These are phyloP conservation scores for Beta vulgaris DNA, from an alignment of 148 eudicot genomes.

Conservation along the genomic window DNA sequence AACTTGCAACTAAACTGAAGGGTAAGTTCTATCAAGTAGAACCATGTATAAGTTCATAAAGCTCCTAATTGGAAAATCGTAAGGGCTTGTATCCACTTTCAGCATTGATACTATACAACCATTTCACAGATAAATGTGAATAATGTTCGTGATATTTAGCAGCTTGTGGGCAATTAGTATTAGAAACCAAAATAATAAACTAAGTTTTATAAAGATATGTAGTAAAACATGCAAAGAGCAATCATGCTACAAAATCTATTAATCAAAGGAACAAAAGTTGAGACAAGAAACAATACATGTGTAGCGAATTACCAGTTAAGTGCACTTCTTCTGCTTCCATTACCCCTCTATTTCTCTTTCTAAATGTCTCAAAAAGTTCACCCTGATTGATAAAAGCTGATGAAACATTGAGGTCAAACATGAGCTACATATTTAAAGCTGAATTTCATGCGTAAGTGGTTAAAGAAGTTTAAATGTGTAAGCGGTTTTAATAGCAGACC, in stretches of 20 bases:
- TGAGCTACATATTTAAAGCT: slow-evolving; percentile 11
- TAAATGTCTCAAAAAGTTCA: slow-evolving; percentile 94
- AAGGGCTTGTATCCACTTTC: not conserved
- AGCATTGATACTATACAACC: not conserved
- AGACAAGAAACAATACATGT: slow-evolving; percentile 47
- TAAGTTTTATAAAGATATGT: not conserved
- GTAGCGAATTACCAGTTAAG: slow-evolving; percentile 82
- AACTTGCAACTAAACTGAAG: not conserved
- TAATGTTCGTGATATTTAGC: not conserved
- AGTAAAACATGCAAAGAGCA: not conserved
- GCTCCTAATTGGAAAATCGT: not conserved
- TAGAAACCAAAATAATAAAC: not conserved
- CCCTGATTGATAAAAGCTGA: slow-evolving; percentile 78
- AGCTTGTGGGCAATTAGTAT: not conserved
- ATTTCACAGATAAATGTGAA: not conserved
- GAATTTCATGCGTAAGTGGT: too few species aligned
- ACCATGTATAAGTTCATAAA: not conserved
- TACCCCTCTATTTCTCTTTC: slow-evolving; percentile 92
- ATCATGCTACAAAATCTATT: not conserved
- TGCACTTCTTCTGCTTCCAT: slow-evolving; percentile 97
- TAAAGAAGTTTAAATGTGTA: too few species aligned
- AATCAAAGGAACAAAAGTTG: not conserved
- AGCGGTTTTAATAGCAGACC: too few species aligned
- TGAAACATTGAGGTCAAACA: slow-evolving; percentile 17
- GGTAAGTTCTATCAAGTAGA: not conserved